Evolutionary conservation across 371 early-diverging fungal genomes (phyloP).

Genomic region (Parasitella parasitica): DNA sequence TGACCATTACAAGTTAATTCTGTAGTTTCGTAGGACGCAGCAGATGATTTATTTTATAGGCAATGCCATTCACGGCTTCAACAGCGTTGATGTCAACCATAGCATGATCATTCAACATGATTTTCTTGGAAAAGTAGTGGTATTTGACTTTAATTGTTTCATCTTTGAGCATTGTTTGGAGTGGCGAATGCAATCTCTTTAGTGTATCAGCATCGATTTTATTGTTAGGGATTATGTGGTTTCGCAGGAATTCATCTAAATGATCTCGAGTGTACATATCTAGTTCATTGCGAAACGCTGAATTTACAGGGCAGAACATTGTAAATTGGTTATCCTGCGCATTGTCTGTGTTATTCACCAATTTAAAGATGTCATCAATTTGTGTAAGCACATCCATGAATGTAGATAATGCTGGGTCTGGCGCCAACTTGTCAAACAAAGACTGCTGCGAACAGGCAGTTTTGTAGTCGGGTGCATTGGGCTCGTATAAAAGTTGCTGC

Average conservation of each 20-base stretch:
- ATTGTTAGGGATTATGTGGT: slow-evolving; percentile 37
- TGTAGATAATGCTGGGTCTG: slow-evolving; percentile 41
- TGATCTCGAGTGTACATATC: slow-evolving; percentile 13
- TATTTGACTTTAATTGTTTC: slow-evolving; percentile 31
- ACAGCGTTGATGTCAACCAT: slow-evolving; percentile 33
- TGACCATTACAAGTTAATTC: neutral
- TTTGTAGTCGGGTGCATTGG: slow-evolving; percentile 38
- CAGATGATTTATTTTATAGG: slow-evolving; percentile 44
- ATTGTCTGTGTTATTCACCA: slow-evolving; percentile 31
- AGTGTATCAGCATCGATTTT: slow-evolving; percentile 22
- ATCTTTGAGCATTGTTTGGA: slow-evolving; percentile 26
- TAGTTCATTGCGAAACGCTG: slow-evolving; percentile 32
- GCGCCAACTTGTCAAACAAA: slow-evolving; percentile 48
- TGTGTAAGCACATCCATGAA: slow-evolving; percentile 46
- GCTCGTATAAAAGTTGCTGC: slow-evolving; percentile 32
- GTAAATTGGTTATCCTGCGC: slow-evolving; percentile 25
- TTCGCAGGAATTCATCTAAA: slow-evolving; percentile 31
- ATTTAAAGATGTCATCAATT: slow-evolving; percentile 28
- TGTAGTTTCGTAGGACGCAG: slow-evolving; percentile 19
- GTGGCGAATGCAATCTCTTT: slow-evolving; percentile 8
- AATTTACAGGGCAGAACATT: slow-evolving; percentile 43
- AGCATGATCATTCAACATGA: slow-evolving; percentile 30
- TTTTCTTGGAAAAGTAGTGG: slow-evolving; percentile 22
- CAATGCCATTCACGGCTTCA: slow-evolving; percentile 44
- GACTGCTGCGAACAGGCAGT: slow-evolving; percentile 20